Evolutionary conservation across 129 eudicot genomes (phyloP).

Genomic region (Ambrosia artemisiifolia): DNA sequence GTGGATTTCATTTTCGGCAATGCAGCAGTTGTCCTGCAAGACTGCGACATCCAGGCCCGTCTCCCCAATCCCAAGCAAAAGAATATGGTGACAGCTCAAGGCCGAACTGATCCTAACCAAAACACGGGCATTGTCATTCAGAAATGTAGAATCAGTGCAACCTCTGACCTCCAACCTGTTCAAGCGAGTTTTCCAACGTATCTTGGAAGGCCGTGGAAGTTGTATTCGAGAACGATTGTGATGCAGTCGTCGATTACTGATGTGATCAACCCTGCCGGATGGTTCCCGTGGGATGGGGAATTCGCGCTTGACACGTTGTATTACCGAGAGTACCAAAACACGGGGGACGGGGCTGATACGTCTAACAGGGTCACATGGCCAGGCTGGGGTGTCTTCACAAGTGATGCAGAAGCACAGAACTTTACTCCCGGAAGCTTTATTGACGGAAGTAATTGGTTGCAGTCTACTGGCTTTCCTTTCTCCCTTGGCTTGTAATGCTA

Average conservation of each 20-base stretch:
- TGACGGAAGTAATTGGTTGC: constrained; percentile 3
- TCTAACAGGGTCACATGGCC: not conserved
- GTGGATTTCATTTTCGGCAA: constrained; percentile 11
- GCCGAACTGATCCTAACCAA: constrained; percentile 4
- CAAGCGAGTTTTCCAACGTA: not conserved
- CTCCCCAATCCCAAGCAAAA: constrained; percentile 1
- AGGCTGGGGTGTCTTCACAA: constrained; percentile 10
- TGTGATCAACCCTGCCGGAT: not conserved
- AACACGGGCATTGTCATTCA: constrained; percentile 10
- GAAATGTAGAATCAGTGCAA: not conserved
- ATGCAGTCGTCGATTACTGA: constrained; percentile 4
- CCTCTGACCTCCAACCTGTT: constrained; percentile 1
- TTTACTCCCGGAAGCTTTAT: constrained; percentile 3
- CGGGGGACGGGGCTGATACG: not conserved
- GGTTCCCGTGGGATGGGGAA: constrained; percentile 12
- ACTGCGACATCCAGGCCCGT: constrained; percentile 10
- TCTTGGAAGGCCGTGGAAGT: constrained; percentile 11
- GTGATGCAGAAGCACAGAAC: not conserved
- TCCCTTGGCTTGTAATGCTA: constrained; percentile 1
- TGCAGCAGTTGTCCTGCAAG: not conserved
- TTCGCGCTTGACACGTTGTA: not conserved
- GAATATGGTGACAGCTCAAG: constrained; percentile 10
- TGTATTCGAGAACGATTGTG: constrained; percentile 7
- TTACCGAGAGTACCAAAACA: constrained; percentile 4
- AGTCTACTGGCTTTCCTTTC: constrained; percentile 2